Evolutionary conservation across 495 filamentous ascomycete species (phyloP), one percentile per base, ranked within the genome.

Genomic region (Lasiosphaeria miniovina): DNA sequence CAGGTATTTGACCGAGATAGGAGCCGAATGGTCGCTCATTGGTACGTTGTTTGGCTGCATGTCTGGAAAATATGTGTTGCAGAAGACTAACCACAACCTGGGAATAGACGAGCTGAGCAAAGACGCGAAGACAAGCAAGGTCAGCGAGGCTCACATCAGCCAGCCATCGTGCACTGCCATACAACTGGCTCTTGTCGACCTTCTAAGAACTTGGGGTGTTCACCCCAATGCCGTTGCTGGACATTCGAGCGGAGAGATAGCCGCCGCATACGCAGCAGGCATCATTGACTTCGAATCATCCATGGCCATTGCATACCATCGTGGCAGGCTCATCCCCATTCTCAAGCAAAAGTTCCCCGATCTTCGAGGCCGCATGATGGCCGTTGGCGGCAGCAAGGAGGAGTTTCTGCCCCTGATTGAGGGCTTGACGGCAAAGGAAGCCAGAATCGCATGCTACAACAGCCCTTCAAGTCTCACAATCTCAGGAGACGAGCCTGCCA

Each of bases 171-270:
- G 77, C 58, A 81, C 77, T 9, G 75, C 75, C 7, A 52, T 83
- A 12, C 80, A 83, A 58, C 65, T 82, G 24, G 77, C 77, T 4
- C 64, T 88, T 12, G 81, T 85, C 0, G 75, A 83, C 40, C 61
- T 88, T 14, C 66, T 87, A 6, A 61, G 65, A 24, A 74, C 71
- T 15, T 85, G 82, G 80, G 76, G 78, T 17, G 72, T 88, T 17
- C 66, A 59, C 1, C 83, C 83, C 0, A 68, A 68, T 8, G 74
- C 76, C 36, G 83, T 86, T 3, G 75, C 82, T 9, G 85, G 85
- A 4, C 84, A 88, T 60, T 87, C 84, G 9, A 84, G 80, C 61
- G 85, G 85, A 6, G 85, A 88, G 64, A 86, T 87, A 67, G 76
- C 71, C 15, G 81, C 79, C 4, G 78, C 80, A 34, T 81, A 80